Conservation (phyloP, 177 flowering plant species). For the Telopea speciosissima region DNA sequence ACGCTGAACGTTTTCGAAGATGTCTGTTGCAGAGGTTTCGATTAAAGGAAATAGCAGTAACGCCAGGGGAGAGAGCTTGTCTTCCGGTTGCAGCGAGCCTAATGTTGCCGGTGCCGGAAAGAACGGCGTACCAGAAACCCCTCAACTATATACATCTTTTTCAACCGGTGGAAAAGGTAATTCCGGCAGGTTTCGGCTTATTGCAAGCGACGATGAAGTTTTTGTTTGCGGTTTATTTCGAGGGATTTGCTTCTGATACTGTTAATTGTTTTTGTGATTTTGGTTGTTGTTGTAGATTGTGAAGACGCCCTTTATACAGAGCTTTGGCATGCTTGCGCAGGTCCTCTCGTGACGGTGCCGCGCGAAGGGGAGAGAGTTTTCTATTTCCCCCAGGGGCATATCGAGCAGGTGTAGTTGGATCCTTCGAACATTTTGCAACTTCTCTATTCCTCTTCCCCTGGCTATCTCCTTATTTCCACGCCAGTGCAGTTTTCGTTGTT, state of each 20-base stretch:
- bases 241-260: slow-evolving; percentile 8
- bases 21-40: slow-evolving; percentile 44
- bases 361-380: slow-evolving; percentile 56
- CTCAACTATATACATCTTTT: slow-evolving; percentile 5
- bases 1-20: slow-evolving; percentile 15
- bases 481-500: background rate
- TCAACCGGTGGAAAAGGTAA: slow-evolving; percentile 5
- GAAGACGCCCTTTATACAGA: slow-evolving; percentile 64
- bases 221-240: background rate
- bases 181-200: background rate
- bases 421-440: background rate
- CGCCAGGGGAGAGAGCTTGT: slow-evolving; percentile 27
- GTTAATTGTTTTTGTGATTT: background rate
- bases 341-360: slow-evolving; percentile 83
- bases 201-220: background rate
- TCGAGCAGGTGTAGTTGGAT: slow-evolving; percentile 56
- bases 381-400: slow-evolving; percentile 90
- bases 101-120: slow-evolving; percentile 18
- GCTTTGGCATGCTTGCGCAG: slow-evolving; percentile 86
- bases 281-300: slow-evolving; percentile 24
- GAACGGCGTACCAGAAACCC: slow-evolving; percentile 15
- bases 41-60: slow-evolving; percentile 20
- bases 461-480: background rate
- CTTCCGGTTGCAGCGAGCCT: slow-evolving; percentile 32
- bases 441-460: background rate